Evolutionary conservation across 169 alveolate genomes (phyloP), one percentile per base, ranked within the genome.

Genomic region (Ichthyophthirius multifiliis): DNA sequence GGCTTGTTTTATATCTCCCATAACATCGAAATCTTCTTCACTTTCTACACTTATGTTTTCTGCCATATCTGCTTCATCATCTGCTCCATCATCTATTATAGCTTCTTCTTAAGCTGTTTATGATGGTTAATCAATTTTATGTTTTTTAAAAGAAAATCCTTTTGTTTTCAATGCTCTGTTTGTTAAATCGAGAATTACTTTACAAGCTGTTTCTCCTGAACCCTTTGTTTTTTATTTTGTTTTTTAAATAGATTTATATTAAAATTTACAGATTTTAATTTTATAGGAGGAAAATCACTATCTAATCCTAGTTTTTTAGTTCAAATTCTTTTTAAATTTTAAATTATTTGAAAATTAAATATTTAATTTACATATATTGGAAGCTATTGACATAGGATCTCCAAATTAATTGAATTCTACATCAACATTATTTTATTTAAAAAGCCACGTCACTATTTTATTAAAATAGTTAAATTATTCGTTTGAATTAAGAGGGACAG

Each of bases 201-300:
- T 77, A 48, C 94, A 91, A 15, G 89, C 92, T 20, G 89, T 90
- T 30, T 88, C 92, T 0, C 96, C 96, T 71, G 65, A 88, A 4
- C 96, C 96, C 31, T 84, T 71, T 75, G 85, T 83, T 27, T 55
- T 2, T 15, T 13, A 55, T 55, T 7, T 10, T 27, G 31, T 15
- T 10, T 55, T 55, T 27, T 27, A 0, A 15, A 18, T 55, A 27
- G 18, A 55, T 27, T 15, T 55, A 10, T 55, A 55, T 13, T 55
- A 27, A 55, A 9, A 55, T 27, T 55, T 55, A 55, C 71, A 10
- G 71, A 55, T 55, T 23, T 55, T 23, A 93, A 82, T 80, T 90
- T 90, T 23, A 84, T 65, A 12, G 96, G 94, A n/a, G 95, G 92
- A 64, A 89, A 86, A 39, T 88, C 96, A 27, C 83, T 45, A 30